Evolutionary conservation across 768 basidiomycete genomes (phyloP), one percentile per base, ranked within the genome.

Genomic region (Agrocybe praecox): DNA sequence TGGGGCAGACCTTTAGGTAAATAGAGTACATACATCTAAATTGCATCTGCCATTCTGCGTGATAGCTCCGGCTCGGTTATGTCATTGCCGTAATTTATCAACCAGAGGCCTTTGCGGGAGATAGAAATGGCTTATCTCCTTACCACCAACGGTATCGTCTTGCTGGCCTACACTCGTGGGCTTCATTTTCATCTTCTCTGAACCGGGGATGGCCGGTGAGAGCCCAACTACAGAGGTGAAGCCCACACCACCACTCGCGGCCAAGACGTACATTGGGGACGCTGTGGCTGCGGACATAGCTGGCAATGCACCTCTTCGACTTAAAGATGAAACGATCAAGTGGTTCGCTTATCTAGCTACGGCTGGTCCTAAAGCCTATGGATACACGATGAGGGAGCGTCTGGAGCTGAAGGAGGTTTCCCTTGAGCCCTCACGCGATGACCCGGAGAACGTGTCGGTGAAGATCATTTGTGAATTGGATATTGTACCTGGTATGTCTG

Each of bases 381-480:
- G 58, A 42, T 54, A 46, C 32, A 53, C 36, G 11, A 43, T 52
- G 40, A 55, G 57, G 22, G 18, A 29, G 21, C 57, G 52, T 12
- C 17, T 55, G 23, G 53, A 46, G 26, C 21, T 67, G 18, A 52
- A 43, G 22, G 65, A 67, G 42, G 56, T 63, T 6, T 61, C 59
- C 21, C 19, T 67, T 17, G 61, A 65, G 22, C 57, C 54, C 14
- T 53, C 59, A 8, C 21, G 33, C 4, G 62, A 67, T 26, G 57
- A 62, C 29, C 52, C 57, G 6, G 36, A 57, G 46, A 61, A 48
- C 26, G 21, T 49, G n/a, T 49, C 48, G 14, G 51, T 55, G 43
- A 64, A 59, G 46, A 56, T 63, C 58, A 63, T 67, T 15, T 50
- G 49, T 32, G 65, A 65, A 45, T 22, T 67, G 2, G 63, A 63